Evolutionary conservation across 768 basidiomycete genomes (phyloP).

Genomic region (Xanthoconium stramineum): DNA sequence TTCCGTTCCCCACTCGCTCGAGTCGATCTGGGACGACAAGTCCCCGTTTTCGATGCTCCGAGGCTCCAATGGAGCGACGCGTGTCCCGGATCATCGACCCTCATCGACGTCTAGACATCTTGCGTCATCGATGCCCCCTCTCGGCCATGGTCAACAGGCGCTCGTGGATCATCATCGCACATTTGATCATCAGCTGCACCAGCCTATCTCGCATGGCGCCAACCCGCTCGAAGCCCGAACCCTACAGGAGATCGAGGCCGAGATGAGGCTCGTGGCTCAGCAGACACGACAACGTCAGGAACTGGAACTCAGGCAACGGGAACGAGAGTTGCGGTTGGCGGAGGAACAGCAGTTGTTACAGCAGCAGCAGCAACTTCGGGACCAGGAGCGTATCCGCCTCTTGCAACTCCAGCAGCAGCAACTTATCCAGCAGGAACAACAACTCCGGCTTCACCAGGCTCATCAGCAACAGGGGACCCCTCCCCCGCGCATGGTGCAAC

Average conservation of each 20-base stretch:
- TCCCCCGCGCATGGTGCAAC: conserved; percentile 64
- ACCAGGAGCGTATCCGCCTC: conserved; percentile 38
- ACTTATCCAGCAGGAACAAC: conserved; percentile 32
- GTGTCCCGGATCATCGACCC: conserved; percentile 35
- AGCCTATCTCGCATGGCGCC: conserved; percentile 32
- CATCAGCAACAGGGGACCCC: conserved; percentile 47
- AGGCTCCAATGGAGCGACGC: conserved; percentile 46
- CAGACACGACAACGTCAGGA: conserved; percentile 40
- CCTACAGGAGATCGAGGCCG: conserved; percentile 78
- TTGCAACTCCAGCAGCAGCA: conserved; percentile 46
- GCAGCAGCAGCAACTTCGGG: conserved; percentile 38
- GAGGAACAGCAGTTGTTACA: conserved; percentile 38
- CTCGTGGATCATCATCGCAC: conserved; percentile 32
- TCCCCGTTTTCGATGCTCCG: conserved; percentile 71
- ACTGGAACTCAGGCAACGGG: conserved; percentile 45
- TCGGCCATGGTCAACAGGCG: conserved; percentile 28
- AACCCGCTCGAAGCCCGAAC: conserved; percentile 51
- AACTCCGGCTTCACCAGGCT: conserved; percentile 38
- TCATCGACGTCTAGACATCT: conserved; percentile 24
- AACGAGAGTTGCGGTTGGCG: conserved; percentile 37
- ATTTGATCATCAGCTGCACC: conserved; percentile 39
- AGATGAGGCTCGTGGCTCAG: conserved; percentile 68
- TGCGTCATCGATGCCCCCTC: conserved; percentile 21
- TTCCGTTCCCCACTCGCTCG: conserved; percentile 46
- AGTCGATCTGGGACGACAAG: conserved; percentile 81